A percentile compares a stretch with the other conserved stretches of the same genome.
phyloP scores from a whole-genome alignment of 108 stramenopile species.

The Skeletonema tropicum region DNA sequence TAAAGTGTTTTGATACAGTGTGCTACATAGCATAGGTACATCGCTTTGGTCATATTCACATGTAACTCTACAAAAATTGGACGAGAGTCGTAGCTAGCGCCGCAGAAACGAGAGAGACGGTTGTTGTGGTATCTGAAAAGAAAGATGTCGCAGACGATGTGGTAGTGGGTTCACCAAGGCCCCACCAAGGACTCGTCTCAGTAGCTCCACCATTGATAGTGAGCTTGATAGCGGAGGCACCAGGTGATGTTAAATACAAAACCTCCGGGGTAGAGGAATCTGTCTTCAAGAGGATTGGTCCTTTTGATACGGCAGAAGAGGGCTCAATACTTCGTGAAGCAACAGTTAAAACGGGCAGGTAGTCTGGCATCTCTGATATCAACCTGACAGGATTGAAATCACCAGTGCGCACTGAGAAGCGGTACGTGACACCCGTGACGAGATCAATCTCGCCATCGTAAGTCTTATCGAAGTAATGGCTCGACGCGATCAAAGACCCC shows the following conservation, averaged over 20 bases:
- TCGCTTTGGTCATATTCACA: neutral
- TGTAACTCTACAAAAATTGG: neutral
- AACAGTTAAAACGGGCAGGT: conserved; percentile 1
- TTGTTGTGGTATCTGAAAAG: neutral
- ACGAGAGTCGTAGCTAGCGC: neutral
- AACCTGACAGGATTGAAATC: neutral
- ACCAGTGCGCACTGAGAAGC: conserved; percentile 3
- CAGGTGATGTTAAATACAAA: conserved; percentile 11
- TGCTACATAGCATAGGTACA: neutral
- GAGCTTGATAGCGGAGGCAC: neutral
- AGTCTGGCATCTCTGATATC: neutral
- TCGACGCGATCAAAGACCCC: neutral
- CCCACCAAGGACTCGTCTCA: neutral
- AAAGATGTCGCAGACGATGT: neutral
- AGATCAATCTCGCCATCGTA: neutral
- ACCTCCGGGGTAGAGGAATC: neutral
- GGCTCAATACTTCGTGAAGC: neutral
- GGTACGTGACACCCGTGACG: conserved; percentile 1
- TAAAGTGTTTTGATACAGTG: neutral
- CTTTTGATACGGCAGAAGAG: neutral
- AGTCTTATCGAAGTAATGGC: neutral
- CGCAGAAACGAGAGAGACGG: neutral
- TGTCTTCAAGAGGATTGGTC: neutral
- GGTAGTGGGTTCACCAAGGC: neutral
- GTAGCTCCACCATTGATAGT: neutral